Evolutionary conservation across 176 grass and related monocot species (phyloP).

Genomic region (Lolium rigidum): DNA sequence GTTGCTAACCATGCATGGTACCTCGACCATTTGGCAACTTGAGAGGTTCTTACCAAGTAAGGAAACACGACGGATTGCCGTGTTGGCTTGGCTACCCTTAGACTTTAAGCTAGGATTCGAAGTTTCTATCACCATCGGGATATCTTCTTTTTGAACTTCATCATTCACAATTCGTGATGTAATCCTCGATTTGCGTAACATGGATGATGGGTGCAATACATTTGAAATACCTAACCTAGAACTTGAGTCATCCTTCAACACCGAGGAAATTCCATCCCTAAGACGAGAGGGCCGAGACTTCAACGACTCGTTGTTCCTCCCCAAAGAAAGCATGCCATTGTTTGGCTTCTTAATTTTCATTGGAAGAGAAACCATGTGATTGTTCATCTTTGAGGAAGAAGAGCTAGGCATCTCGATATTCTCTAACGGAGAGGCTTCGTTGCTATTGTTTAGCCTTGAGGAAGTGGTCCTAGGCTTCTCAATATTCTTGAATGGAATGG

Average conservation of each 20-base stretch:
- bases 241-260: constrained; percentile 5
- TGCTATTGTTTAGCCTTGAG: background rate
- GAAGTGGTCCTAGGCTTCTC: background rate
- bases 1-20: background rate
- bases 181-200: background rate
- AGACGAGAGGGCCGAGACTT: background rate
- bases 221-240: background rate
- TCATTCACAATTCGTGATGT: background rate
- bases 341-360: background rate
- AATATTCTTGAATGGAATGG: background rate
- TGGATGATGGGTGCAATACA: background rate
- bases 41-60: background rate
- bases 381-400: background rate
- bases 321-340: too few species aligned
- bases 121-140: background rate
- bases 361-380: background rate
- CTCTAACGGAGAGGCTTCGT: too few species aligned
- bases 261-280: background rate
- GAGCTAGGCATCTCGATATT: background rate
- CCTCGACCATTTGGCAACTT: background rate
- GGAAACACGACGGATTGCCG: background rate
- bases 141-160: background rate
- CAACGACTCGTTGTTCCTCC: background rate
- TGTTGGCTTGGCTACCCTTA: background rate
- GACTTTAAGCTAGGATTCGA: background rate